Evolutionary conservation across 345 rosid species (phyloP).

Genomic region (Passiflora organensis): DNA sequence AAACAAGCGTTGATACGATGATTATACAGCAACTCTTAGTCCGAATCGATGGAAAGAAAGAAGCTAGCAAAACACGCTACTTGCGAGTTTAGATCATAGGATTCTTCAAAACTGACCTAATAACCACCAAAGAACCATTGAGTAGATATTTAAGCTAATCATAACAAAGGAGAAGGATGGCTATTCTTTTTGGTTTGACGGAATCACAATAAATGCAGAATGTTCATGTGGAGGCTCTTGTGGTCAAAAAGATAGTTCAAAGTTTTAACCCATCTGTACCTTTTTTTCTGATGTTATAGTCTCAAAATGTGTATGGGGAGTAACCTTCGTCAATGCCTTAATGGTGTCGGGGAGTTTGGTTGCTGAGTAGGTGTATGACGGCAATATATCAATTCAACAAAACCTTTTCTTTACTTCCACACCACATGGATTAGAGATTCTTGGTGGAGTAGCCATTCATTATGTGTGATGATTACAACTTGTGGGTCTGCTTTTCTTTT

Average conservation of each 20-base stretch:
- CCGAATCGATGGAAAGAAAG: too few relatives aligned
- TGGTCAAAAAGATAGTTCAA: not conserved
- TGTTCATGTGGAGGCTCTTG: not conserved
- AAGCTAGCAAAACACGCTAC: too few relatives aligned
- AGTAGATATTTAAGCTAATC: slow-evolving; percentile 14
- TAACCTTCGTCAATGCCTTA: slow-evolving; percentile 2
- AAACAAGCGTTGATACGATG: too few relatives aligned
- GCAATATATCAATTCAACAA: slow-evolving; percentile 7
- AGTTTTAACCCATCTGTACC: slow-evolving; percentile 13
- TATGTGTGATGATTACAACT: too few relatives aligned
- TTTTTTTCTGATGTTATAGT: not conserved
- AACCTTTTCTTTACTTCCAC: not conserved
- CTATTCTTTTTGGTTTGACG: slow-evolving; percentile 13
- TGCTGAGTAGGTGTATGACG: slow-evolving; percentile 24
- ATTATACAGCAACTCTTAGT: too few relatives aligned
- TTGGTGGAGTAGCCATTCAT: too few relatives aligned
- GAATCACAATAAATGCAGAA: not conserved
- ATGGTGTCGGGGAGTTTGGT: slow-evolving; percentile 9
- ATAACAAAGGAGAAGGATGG: not conserved
- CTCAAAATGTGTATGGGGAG: not conserved
- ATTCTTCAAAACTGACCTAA: not conserved
- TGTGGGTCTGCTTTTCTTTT: too few relatives aligned
- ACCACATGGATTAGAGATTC: too few relatives aligned
- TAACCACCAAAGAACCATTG: slow-evolving; percentile 5
- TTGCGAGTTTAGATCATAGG: not conserved